Evolutionary conservation across 345 rosid genomes (phyloP).

Genomic region (Eucalyptus polybractea): DNA sequence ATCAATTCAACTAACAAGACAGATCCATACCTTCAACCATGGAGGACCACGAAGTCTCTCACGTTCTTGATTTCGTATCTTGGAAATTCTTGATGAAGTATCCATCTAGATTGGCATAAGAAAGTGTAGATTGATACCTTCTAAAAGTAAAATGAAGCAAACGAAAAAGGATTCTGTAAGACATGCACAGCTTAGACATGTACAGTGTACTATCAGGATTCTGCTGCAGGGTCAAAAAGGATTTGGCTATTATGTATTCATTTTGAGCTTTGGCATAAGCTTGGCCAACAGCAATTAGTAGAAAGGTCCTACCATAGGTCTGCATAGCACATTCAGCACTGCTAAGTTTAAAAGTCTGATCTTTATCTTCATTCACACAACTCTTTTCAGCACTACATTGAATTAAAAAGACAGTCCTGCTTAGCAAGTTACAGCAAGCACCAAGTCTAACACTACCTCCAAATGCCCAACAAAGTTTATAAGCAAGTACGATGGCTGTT

Average conservation of each 20-base stretch:
- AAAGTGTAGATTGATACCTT: neutral
- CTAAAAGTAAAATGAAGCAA: neutral
- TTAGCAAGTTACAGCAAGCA: too few relatives aligned
- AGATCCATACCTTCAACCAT: constrained; percentile 69
- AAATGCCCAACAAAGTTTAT: neutral
- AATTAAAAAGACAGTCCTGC: neutral
- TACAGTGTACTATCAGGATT: neutral
- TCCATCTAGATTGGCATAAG: constrained; percentile 84
- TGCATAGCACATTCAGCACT: neutral
- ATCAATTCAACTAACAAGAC: neutral
- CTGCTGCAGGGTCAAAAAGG: neutral
- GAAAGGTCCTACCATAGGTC: neutral
- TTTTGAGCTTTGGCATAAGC: neutral
- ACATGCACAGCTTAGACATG: neutral
- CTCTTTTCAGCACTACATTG: neutral
- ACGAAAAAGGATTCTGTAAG: neutral
- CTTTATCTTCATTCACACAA: neutral
- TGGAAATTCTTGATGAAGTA: constrained; percentile 91
- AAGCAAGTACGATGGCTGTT: neutral
- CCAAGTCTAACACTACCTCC: neutral
- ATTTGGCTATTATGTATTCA: neutral
- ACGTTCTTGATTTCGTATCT: constrained; percentile 80
- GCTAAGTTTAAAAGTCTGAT: neutral
- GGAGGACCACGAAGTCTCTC: constrained; percentile 95
- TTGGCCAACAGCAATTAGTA: neutral